Base-by-base conservation (phyloP, 768 basidiomycete species). In the Lepiota venenata region DNA sequence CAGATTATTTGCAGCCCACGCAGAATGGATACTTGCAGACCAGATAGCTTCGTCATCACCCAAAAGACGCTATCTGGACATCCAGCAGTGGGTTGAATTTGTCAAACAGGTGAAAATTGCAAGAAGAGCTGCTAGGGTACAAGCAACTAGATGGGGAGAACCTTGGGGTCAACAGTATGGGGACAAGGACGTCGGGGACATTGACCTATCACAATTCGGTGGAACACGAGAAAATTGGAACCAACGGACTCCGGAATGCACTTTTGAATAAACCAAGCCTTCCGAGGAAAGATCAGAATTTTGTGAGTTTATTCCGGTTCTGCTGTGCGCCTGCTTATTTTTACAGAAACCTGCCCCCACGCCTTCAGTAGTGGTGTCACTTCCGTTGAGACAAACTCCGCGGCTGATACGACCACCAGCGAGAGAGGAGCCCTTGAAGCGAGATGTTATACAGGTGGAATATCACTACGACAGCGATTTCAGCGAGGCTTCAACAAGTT, bases 1-100 rank as follows among this genome's bases (percentile, higher is more conserved):
- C 35, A 71, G 74, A 10, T 55, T 73, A 1, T 78, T 85, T 56
- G 83, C 82, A 10, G 69, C 74, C 9, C 83, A 87, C 8, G 75
- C 76, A 0, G 77, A 76, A 35, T 88, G 85, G 85, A 59, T 88
- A 7, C 63, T 83, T 36, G 74, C 79, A 10, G 73, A 83, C 47
- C 79, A 78, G 55, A 61, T 75, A 32, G 69, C 59, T 9, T 55
- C 66, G 35, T 57, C 50, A 36, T 60, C 63, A 21, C 51, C 58
- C 15, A 50, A 60, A 3, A 50, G 57, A 15, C 64, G 63, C 40
- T 52, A 76, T 16, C 51, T 87, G 6, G 69, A 84, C 50, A 57
- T 81, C 4, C 46, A 56, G 0, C 61, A 69, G 14, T 88, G 84
- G 85, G 61, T 72, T 35, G 35, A 29, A 5, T 87, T 84, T 63